phyloP scores from a whole-genome alignment of 192 early-diverging fungal genomes.

The Pecoramyces ruminantium region DNA sequence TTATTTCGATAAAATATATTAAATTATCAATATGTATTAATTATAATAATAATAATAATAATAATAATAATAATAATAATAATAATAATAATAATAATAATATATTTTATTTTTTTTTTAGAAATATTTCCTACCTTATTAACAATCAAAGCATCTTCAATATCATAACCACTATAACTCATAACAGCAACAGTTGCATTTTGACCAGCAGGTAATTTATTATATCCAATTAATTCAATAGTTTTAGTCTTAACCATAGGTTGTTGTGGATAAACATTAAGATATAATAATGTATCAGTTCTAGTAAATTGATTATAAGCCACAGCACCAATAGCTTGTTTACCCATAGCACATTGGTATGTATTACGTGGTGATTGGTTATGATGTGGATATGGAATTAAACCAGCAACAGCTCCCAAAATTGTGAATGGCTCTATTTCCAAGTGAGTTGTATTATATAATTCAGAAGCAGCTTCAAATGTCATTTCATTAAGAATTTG shows the following conservation, averaged over 20 bases:
- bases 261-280: constrained; percentile 92
- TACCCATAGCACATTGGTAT: constrained; percentile 98
- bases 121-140: constrained; percentile 48
- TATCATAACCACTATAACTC: constrained; percentile 95
- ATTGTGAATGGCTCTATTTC: constrained; percentile 95
- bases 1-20: too few species aligned
- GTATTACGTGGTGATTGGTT: constrained; percentile 98
- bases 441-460: constrained; percentile 74
- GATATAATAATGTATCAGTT: constrained; percentile 86
- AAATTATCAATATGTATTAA: too few species aligned
- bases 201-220: constrained; percentile 57
- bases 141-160: constrained; percentile 92
- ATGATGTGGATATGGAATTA: constrained; percentile 97
- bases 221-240: constrained; percentile 92
- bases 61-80: too few species aligned
- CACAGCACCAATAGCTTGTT: constrained; percentile 95
- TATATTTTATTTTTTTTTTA: too few species aligned
- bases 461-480: constrained; percentile 6
- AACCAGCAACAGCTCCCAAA: constrained; percentile 87
- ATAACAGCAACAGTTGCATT: constrained; percentile 92
- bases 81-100: too few species aligned
- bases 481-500: constrained; percentile 6
- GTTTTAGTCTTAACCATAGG: constrained; percentile 97
- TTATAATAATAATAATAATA: too few species aligned
- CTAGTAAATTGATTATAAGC: constrained; percentile 87